Evolutionary conservation across 805 yeast genomes (phyloP).

Genomic region (Babjeviella inositovora): DNA sequence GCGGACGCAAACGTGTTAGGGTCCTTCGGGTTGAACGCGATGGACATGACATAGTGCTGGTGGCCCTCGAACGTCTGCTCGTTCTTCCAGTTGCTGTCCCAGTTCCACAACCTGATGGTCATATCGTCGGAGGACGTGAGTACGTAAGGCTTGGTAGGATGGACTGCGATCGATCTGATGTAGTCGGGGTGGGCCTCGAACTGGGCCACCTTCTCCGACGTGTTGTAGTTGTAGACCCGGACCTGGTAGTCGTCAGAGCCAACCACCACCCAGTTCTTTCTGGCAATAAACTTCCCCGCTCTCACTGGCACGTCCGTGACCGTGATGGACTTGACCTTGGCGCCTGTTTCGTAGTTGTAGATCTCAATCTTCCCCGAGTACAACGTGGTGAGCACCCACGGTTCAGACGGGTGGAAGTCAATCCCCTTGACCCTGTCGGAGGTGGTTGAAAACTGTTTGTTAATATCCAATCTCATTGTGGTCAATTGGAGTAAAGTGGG

Average conservation of each 20-base stretch:
- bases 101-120: slow-evolving; percentile 88
- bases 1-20: slow-evolving; percentile 96
- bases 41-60: slow-evolving; percentile 86
- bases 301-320: slow-evolving; percentile 95
- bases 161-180: slow-evolving; percentile 84
- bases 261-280: slow-evolving; percentile 93
- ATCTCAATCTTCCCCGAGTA: slow-evolving; percentile 85
- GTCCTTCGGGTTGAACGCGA: slow-evolving; percentile 94
- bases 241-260: slow-evolving; percentile 94
- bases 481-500: neutral
- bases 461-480: slow-evolving; percentile 32
- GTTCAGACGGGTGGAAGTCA: slow-evolving; percentile 96
- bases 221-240: slow-evolving; percentile 87
- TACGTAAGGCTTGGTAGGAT: slow-evolving; percentile 82
- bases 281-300: slow-evolving; percentile 86
- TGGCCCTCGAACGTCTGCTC: slow-evolving; percentile 93
- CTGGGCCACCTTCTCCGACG: slow-evolving; percentile 87
- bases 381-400: slow-evolving; percentile 88
- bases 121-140: slow-evolving; percentile 86
- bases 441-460: slow-evolving; percentile 75
- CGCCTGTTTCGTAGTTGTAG: slow-evolving; percentile 82
- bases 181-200: slow-evolving; percentile 98
- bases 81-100: slow-evolving; percentile 88
- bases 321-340: slow-evolving; percentile 77
- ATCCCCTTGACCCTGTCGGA: slow-evolving; percentile 96